Evolutionary conservation across 2,329 filamentous ascomycete species (phyloP).

Genomic region (Tolypocladium album): DNA sequence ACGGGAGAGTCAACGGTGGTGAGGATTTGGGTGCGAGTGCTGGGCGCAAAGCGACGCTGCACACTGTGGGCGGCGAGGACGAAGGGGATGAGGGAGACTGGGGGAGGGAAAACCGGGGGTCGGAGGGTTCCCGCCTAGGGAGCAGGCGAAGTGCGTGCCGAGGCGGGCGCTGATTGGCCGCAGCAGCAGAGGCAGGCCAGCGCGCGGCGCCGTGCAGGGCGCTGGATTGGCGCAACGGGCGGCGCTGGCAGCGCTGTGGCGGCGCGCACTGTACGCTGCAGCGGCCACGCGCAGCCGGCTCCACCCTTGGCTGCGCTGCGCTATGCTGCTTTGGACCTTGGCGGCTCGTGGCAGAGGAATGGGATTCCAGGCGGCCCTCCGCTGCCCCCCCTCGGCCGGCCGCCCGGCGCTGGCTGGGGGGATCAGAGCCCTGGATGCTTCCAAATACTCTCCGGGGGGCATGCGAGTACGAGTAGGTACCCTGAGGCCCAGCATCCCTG

Average conservation of each 20-base stretch:
- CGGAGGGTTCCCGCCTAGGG: not conserved
- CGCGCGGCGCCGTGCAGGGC: not conserved
- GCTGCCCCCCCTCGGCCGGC: too few species aligned
- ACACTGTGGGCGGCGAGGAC: not conserved
- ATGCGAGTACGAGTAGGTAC: too few species aligned
- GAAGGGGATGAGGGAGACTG: not conserved
- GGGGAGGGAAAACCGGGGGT: not conserved
- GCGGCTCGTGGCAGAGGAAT: not conserved
- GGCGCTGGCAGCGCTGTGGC: not conserved
- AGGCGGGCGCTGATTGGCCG: constrained; percentile 1
- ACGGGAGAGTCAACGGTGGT: not conserved
- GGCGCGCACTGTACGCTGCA: not conserved
- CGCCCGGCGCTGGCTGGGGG: too few species aligned
- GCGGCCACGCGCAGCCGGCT: not conserved
- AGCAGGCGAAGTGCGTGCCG: not conserved
- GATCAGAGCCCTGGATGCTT: too few species aligned
- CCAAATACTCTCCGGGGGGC: too few species aligned
- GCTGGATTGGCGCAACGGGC: not conserved
- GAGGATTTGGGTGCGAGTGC: not conserved
- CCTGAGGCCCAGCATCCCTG: too few species aligned
- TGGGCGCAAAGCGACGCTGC: not conserved
- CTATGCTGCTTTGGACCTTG: not conserved
- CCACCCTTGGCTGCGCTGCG: not conserved
- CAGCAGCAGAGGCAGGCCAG: not conserved
- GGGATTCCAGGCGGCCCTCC: not conserved